These are phyloP conservation scores for Phialophora tarda DNA, from an alignment of 2,329 filamentous ascomycete genomes.

Conservation along the genomic window DNA sequence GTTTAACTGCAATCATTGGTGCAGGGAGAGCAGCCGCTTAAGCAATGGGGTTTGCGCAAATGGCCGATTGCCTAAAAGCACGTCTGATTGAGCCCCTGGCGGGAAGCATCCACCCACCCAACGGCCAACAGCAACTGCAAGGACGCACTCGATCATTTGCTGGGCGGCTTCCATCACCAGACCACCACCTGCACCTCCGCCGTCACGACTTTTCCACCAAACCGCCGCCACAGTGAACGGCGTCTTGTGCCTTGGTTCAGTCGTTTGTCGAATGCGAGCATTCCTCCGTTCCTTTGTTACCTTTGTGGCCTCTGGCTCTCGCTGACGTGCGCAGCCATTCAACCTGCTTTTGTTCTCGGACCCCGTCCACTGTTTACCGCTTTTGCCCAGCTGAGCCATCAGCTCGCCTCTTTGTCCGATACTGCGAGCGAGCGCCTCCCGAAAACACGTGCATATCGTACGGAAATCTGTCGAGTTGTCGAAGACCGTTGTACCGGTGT, in stretches of 20 bases:
- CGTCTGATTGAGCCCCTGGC: slow-evolving; percentile 22
- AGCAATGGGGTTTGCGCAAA: slow-evolving; percentile 12
- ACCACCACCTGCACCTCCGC: slow-evolving; percentile 6
- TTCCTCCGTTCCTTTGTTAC: slow-evolving; percentile 16
- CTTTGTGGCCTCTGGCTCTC: background rate
- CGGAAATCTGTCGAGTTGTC: slow-evolving; percentile 10
- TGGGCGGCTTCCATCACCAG: slow-evolving; percentile 20
- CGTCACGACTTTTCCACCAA: slow-evolving; percentile 11
- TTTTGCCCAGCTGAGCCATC: slow-evolving; percentile 8
- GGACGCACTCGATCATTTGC: slow-evolving; percentile 16
- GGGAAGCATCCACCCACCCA: slow-evolving; percentile 9
- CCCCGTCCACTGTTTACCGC: slow-evolving; percentile 20
- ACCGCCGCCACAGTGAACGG: slow-evolving; percentile 8
- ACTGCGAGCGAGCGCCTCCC: background rate
- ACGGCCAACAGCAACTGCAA: slow-evolving; percentile 8
- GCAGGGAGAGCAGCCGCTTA: slow-evolving; percentile 11
- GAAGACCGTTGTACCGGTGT: slow-evolving; percentile 5
- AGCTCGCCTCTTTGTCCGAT: slow-evolving; percentile 20
- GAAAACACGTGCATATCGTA: slow-evolving; percentile 8
- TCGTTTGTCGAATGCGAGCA: slow-evolving; percentile 11
- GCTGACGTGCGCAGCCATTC: slow-evolving; percentile 20
- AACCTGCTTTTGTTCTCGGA: slow-evolving; percentile 17
- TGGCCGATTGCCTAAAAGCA: slow-evolving; percentile 9
- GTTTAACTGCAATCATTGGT: slow-evolving; percentile 9
- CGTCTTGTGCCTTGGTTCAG: background rate